phyloP scores from a whole-genome alignment of 768 basidiomycete species.

The Cubamyces lactineus region DNA sequence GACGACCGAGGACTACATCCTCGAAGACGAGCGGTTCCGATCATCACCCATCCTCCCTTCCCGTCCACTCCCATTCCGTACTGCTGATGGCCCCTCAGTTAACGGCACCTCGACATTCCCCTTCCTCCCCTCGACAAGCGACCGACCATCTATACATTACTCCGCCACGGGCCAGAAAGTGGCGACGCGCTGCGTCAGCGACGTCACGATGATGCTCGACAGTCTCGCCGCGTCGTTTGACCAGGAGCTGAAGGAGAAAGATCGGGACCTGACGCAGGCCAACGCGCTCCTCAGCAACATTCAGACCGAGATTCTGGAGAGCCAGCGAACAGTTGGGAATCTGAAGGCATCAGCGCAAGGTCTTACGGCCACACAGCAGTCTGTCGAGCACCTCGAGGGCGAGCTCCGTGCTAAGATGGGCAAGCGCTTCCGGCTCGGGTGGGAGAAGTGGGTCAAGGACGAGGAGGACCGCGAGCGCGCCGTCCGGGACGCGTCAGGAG shows the following conservation, averaged over 20 bases:
- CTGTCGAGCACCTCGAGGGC: conserved; percentile 62
- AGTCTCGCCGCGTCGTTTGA: conserved; percentile 90
- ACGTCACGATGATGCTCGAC: conserved; percentile 85
- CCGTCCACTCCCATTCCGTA: conserved; percentile 63
- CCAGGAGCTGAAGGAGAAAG: conserved; percentile 88
- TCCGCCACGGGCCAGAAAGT: conserved; percentile 86
- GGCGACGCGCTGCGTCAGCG: conserved; percentile 81
- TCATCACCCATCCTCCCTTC: conserved; percentile 85
- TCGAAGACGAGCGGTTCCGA: conserved; percentile 97
- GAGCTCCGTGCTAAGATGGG: conserved; percentile 79
- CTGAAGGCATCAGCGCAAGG: conserved; percentile 71
- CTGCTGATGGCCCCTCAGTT: conserved; percentile 47
- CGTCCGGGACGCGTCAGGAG: conserved; percentile 65
- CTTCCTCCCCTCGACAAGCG: conserved; percentile 31
- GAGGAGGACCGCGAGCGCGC: conserved; percentile 78
- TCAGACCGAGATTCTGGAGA: conserved; percentile 87
- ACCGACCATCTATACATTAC: conserved; percentile 78
- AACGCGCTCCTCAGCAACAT: conserved; percentile 85
- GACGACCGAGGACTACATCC: conserved; percentile 96
- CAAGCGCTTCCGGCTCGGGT: conserved; percentile 79
- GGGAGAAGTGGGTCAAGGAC: conserved; percentile 91
- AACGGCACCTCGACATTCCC: conserved; percentile 40
- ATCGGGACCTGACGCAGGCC: conserved; percentile 89
- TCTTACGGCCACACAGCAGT: conserved; percentile 59
- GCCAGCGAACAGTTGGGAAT: conserved; percentile 72